phyloP scores from a whole-genome alignment of 768 basidiomycete genomes.

The Lyophyllum shimeji region DNA sequence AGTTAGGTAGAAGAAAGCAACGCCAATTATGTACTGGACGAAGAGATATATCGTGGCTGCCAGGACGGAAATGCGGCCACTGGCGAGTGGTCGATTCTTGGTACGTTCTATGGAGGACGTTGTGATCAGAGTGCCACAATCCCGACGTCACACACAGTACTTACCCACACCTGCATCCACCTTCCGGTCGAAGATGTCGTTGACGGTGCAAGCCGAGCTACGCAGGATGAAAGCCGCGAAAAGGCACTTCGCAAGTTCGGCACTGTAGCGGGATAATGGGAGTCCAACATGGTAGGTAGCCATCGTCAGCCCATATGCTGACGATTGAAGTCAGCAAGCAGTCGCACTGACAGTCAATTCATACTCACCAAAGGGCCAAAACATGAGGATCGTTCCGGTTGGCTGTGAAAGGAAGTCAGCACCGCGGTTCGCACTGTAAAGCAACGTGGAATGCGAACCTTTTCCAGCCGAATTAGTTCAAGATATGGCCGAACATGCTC shows the following conservation, averaged over 20 bases:
- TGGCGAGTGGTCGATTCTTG: constrained; percentile 45
- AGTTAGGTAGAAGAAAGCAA: constrained; percentile 34
- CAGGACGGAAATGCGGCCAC: constrained; percentile 45
- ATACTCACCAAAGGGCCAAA: constrained; percentile 49
- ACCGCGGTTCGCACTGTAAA: background rate
- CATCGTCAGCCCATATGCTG: constrained; percentile 54
- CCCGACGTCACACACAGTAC: constrained; percentile 17
- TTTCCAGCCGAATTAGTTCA: constrained; percentile 50
- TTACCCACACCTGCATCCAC: constrained; percentile 54
- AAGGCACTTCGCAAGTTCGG: constrained; percentile 31
- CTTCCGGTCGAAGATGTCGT: constrained; percentile 54
- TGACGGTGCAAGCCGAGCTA: constrained; percentile 53
- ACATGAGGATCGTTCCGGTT: constrained; percentile 50
- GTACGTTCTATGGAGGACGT: constrained; percentile 40
- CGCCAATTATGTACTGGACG: constrained; percentile 39
- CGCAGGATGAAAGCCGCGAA: constrained; percentile 42
- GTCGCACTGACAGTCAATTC: background rate
- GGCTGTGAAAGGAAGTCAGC: constrained; percentile 29
- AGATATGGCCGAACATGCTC: constrained; percentile 37
- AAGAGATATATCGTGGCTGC: constrained; percentile 40
- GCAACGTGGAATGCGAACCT: constrained; percentile 27
- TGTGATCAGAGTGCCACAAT: background rate
- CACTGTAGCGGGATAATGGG: constrained; percentile 28
- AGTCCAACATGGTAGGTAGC: constrained; percentile 38
- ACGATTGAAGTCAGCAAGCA: background rate